These are phyloP conservation scores for Calonectria montana DNA, from an alignment of 2,329 filamentous ascomycete genomes.

Conservation along the genomic window DNA sequence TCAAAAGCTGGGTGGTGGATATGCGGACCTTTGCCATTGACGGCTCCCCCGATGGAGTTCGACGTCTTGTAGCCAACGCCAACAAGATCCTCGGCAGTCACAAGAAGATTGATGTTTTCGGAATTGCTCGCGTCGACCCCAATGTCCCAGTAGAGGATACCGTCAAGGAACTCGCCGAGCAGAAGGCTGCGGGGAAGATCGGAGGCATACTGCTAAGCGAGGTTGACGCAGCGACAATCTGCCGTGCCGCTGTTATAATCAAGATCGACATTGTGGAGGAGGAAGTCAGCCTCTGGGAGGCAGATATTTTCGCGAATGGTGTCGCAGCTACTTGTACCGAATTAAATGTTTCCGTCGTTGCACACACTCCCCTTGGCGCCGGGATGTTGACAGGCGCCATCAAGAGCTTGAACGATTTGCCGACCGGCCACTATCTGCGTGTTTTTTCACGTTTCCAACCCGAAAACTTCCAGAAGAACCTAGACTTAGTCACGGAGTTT, in stretches of 20 bases:
- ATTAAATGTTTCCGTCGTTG: conserved; percentile 71
- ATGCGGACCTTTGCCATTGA: conserved; percentile 4
- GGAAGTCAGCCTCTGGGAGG: conserved; percentile 49
- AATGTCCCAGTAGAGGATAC: conserved; percentile 58
- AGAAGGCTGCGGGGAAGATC: conserved; percentile 54
- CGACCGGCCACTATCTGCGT: conserved; percentile 58
- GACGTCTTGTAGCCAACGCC: conserved; percentile 61
- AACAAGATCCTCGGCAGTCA: conserved; percentile 49
- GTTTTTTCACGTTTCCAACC: conserved; percentile 66
- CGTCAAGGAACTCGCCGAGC: conserved; percentile 49
- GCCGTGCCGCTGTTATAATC: conserved; percentile 50
- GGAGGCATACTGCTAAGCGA: conserved; percentile 59
- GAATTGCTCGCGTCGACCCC: conserved; percentile 54
- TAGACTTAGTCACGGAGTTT: conserved; percentile 67
- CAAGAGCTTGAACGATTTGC: conserved; percentile 65
- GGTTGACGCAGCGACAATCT: conserved; percentile 55
- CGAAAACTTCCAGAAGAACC: conserved; percentile 70
- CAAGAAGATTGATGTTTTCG: conserved; percentile 65
- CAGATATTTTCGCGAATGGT: conserved; percentile 6
- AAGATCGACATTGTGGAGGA: conserved; percentile 58
- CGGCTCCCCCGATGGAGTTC: conserved; percentile 59
- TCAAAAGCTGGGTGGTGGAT: conserved; percentile 64
- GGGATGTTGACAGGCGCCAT: conserved; percentile 64
- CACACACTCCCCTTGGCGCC: conserved; percentile 75
- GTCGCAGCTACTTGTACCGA: conserved; percentile 1